phyloP scores from a whole-genome alignment of 192 early-diverging fungal genomes.

The Rhizophlyctis rosea region DNA sequence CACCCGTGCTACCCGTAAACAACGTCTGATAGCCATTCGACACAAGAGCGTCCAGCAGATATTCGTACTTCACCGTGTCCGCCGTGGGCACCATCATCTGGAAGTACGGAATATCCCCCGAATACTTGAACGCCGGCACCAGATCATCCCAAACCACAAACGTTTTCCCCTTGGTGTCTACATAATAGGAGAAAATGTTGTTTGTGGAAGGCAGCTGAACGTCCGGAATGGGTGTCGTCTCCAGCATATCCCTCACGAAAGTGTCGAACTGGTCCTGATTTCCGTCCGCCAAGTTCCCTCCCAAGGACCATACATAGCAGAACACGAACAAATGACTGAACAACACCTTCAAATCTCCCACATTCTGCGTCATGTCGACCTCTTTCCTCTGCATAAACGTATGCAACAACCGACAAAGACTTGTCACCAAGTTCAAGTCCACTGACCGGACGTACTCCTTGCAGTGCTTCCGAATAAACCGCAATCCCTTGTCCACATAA shows the following conservation, averaged over 20 bases:
- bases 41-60: slow-evolving; percentile 48
- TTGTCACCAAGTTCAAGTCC: slow-evolving; percentile 50
- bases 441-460: slow-evolving; percentile 52
- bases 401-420: slow-evolving; percentile 45
- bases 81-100: slow-evolving; percentile 62
- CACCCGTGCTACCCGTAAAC: slow-evolving; percentile 56
- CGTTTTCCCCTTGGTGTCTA: slow-evolving; percentile 44
- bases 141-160: slow-evolving; percentile 57
- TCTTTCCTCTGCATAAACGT: slow-evolving; percentile 48
- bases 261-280: slow-evolving; percentile 57
- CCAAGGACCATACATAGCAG: slow-evolving; percentile 56
- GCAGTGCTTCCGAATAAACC: slow-evolving; percentile 48
- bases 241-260: slow-evolving; percentile 50
- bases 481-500: slow-evolving; percentile 51
- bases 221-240: slow-evolving; percentile 40
- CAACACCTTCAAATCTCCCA: slow-evolving; percentile 39
- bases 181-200: slow-evolving; percentile 51
- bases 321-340: slow-evolving; percentile 55
- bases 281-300: slow-evolving; percentile 58
- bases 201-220: slow-evolving; percentile 47
- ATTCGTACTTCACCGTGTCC: slow-evolving; percentile 59
- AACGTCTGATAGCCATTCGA: slow-evolving; percentile 47
- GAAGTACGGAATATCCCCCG: slow-evolving; percentile 53
- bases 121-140: slow-evolving; percentile 54
- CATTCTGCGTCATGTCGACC: slow-evolving; percentile 37